Conservation (phyloP, 495 filamentous ascomycete species). For the Bacidia gigantensis region DNA sequence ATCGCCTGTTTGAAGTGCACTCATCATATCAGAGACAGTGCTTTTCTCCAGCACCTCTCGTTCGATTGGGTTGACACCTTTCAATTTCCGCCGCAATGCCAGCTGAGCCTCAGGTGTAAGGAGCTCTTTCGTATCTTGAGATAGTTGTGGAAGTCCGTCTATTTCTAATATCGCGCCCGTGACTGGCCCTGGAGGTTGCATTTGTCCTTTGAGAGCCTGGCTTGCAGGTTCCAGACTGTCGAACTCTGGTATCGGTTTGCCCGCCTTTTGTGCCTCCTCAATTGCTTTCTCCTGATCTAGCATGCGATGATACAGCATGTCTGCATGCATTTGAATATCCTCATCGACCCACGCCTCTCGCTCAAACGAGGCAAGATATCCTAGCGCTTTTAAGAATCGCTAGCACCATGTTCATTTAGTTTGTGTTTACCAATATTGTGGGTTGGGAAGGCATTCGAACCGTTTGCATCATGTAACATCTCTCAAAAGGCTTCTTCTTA, state of each 20-base stretch:
- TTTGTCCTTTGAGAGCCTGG: slow-evolving; percentile 14
- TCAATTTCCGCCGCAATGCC: slow-evolving; percentile 39
- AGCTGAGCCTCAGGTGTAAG: slow-evolving; percentile 26
- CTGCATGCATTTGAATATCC: slow-evolving; percentile 88
- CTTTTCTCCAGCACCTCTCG: slow-evolving; percentile 52
- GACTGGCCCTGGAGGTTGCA: neutral
- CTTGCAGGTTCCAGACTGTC: slow-evolving; percentile 24
- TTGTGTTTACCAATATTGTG: neutral
- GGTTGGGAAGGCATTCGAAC: slow-evolving; percentile 43
- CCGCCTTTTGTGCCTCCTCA: slow-evolving; percentile 51
- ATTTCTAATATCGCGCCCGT: neutral
- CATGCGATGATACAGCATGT: slow-evolving; percentile 77
- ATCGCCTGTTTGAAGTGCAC: slow-evolving; percentile 39
- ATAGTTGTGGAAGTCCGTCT: neutral
- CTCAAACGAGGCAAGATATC: slow-evolving; percentile 60
- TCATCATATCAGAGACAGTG: slow-evolving; percentile 44
- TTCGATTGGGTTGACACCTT: slow-evolving; percentile 47
- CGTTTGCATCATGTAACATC: slow-evolving; percentile 71
- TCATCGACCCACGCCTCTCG: slow-evolving; percentile 62
- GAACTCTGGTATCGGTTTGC: slow-evolving; percentile 36
- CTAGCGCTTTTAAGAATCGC: slow-evolving; percentile 79
- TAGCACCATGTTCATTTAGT: slow-evolving; percentile 19
- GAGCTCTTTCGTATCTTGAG: neutral
- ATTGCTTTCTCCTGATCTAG: slow-evolving; percentile 58
- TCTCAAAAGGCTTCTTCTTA: slow-evolving; percentile 55